Evolutionary conservation across 345 rosid genomes (phyloP).

Genomic region (Camelina neglecta): DNA sequence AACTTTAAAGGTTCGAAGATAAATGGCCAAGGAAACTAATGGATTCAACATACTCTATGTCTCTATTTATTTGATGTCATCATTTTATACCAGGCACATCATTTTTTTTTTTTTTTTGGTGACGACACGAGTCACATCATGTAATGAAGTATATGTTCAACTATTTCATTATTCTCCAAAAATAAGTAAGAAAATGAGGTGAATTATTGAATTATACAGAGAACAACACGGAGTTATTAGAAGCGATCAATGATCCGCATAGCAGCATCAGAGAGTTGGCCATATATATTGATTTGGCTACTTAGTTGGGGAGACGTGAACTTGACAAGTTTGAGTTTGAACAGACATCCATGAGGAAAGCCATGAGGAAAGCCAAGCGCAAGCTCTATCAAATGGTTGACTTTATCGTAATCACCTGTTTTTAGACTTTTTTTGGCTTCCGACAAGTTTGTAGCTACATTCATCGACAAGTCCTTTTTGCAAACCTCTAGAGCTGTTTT

Average conservation of each 20-base stretch:
- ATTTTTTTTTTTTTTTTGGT: too few relatives aligned
- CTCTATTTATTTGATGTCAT: too few relatives aligned
- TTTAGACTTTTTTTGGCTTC: not conserved
- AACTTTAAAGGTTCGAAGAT: too few relatives aligned
- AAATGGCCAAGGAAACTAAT: too few relatives aligned
- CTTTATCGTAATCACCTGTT: slow-evolving; percentile 19
- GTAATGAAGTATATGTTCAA: too few relatives aligned
- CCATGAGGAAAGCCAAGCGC: not conserved
- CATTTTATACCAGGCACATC: too few relatives aligned
- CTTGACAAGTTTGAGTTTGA: not conserved
- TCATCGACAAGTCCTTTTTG: not conserved
- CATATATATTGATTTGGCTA: not conserved
- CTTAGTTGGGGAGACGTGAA: not conserved
- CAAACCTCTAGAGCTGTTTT: slow-evolving; percentile 13
- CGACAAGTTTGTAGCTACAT: not conserved
- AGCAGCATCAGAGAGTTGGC: slow-evolving; percentile 20
- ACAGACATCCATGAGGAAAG: not conserved
- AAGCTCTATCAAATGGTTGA: not conserved
- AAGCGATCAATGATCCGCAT: slow-evolving; percentile 32
- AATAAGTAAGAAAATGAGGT: too few relatives aligned
- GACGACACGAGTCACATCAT: too few relatives aligned
- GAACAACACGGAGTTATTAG: not conserved
- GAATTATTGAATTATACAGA: not conserved
- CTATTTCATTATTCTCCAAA: too few relatives aligned
- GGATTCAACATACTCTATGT: too few relatives aligned